phyloP scores from a whole-genome alignment of 495 filamentous ascomycete genomes.

The Hypoxylon fuscum region DNA sequence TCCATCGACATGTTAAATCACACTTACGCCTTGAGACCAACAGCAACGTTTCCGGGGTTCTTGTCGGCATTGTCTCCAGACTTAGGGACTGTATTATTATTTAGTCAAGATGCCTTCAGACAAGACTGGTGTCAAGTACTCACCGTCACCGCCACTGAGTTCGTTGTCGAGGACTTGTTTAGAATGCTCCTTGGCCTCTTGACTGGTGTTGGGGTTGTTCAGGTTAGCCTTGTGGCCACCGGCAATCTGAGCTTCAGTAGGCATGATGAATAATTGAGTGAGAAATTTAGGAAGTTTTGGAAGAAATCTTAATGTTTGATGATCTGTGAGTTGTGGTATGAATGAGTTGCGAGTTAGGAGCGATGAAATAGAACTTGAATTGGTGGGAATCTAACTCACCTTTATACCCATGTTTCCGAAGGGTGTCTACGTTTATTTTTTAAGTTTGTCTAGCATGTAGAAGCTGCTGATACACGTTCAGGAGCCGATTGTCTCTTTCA shows the following conservation, averaged over 20 bases:
- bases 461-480: slow-evolving; percentile 3
- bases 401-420: slow-evolving; percentile 18
- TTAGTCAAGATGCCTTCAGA: neutral
- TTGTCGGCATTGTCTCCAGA: slow-evolving; percentile 44
- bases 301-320: neutral
- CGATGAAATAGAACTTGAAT: neutral
- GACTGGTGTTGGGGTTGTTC: slow-evolving; percentile 55
- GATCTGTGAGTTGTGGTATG: neutral
- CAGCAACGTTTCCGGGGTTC: slow-evolving; percentile 55
- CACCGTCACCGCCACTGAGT: slow-evolving; percentile 50
- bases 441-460: neutral
- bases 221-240: slow-evolving; percentile 61
- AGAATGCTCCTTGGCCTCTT: slow-evolving; percentile 51
- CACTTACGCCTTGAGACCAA: slow-evolving; percentile 55
- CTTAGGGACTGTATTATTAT: slow-evolving; percentile 34
- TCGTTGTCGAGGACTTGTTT: slow-evolving; percentile 53
- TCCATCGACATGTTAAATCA: neutral
- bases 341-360: neutral
- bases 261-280: slow-evolving; percentile 30
- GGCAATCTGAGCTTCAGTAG: slow-evolving; percentile 50
- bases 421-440: neutral
- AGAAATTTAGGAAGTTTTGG: neutral
- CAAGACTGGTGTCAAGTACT: neutral
- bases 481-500: slow-evolving; percentile 1
- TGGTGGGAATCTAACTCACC: neutral